Percentiles rank a stretch among this genome's conserved stretches.
These are phyloP conservation scores for Yamadazyma jaroonii DNA, from an alignment of 1,139 yeast genomes.

Conservation along the genomic window DNA sequence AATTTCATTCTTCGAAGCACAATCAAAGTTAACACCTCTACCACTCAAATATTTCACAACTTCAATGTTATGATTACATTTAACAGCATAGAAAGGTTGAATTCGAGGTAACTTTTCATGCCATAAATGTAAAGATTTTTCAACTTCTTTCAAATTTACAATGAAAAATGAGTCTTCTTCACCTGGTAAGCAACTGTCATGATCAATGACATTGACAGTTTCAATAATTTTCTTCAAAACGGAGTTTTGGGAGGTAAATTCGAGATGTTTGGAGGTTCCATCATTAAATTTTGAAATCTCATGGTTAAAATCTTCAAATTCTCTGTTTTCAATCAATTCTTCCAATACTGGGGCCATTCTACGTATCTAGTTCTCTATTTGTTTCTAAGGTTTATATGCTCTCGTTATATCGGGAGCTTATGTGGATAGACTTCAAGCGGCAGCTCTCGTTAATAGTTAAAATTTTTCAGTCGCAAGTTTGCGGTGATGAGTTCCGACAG, in stretches of 20 bases:
- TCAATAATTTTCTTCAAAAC: not conserved
- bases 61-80: conserved; percentile 76
- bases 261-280: too few relatives aligned
- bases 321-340: not conserved
- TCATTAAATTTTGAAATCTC: too few relatives aligned
- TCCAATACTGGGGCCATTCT: conserved; percentile 3
- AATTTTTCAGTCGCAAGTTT: conserved; percentile 2
- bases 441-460: conserved; percentile 40
- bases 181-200: conserved; percentile 65
- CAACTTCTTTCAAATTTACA: conserved; percentile 77
- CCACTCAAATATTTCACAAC: conserved; percentile 57
- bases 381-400: not conserved
- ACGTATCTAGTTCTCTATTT: not conserved
- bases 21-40: conserved; percentile 81
- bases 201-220: conserved; percentile 37
- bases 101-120: conserved; percentile 61
- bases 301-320: not conserved
- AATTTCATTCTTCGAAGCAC: conserved; percentile 89
- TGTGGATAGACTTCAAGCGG: conserved; percentile 41
- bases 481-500: not conserved
- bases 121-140: conserved; percentile 65
- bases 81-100: conserved; percentile 87
- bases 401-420: too few relatives aligned
- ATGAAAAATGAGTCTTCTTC: conserved; percentile 88
- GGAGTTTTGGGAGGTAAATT: not conserved